Conservation (phyloP, 2,329 filamentous ascomycete genomes). For the Cytospora leucostoma region DNA sequence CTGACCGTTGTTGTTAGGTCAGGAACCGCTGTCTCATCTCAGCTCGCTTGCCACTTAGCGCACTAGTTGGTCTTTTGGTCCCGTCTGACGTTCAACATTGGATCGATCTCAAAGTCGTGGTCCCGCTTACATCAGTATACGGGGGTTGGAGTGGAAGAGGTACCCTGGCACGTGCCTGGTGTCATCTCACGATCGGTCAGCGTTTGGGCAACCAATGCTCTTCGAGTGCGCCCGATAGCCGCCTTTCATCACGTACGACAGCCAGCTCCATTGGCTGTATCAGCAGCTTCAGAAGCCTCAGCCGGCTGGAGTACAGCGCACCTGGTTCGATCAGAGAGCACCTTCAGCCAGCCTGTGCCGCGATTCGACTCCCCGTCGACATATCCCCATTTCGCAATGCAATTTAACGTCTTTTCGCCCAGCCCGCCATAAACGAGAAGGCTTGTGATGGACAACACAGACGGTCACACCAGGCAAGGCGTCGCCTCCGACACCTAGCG, state of each 20-base stretch:
- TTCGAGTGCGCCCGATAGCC: not conserved
- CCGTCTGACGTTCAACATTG: not conserved
- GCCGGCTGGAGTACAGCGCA: not conserved
- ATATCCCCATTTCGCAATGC: too few species aligned
- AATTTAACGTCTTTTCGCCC: too few species aligned
- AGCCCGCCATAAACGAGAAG: too few species aligned
- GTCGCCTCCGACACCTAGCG: too few species aligned
- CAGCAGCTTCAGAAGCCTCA: not conserved
- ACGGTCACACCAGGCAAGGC: too few species aligned
- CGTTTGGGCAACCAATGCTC: slow-evolving; percentile 8
- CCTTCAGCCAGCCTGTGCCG: too few species aligned
- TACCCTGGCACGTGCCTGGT: too few species aligned
- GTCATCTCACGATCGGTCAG: not conserved
- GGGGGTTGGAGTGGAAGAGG: not conserved
- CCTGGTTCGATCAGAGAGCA: not conserved
- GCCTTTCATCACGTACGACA: too few species aligned
- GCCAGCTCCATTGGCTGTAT: not conserved
- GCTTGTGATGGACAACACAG: too few species aligned
- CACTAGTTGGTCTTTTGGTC: not conserved
- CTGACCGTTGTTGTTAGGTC: not conserved
- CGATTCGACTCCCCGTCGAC: too few species aligned
- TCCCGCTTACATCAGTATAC: not conserved
- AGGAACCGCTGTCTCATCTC: slow-evolving; percentile 5
- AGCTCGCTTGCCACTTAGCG: slow-evolving; percentile 4
- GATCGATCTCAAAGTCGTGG: not conserved